These are phyloP conservation scores for Podospora pseudoanserina DNA, from an alignment of 495 filamentous ascomycete species.

Conservation along the genomic window DNA sequence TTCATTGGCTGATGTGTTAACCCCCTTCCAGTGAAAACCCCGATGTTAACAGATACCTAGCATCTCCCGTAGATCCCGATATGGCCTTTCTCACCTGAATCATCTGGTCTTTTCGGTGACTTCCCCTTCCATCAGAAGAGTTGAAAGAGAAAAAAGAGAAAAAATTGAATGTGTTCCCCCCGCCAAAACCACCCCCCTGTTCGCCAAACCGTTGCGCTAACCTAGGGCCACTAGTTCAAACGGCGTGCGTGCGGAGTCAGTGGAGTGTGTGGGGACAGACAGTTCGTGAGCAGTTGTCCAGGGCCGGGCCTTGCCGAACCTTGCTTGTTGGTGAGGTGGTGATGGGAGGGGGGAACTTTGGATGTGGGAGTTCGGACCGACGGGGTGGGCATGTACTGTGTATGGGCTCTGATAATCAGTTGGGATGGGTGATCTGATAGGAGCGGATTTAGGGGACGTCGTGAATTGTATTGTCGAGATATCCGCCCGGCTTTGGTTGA, in stretches of 20 bases:
- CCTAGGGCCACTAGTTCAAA: conserved; percentile 2
- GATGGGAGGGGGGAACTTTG: not conserved
- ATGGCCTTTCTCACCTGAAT: not conserved
- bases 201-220: not conserved
- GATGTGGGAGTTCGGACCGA: not conserved
- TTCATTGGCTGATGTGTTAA: too few relatives aligned
- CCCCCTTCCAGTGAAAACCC: too few relatives aligned
- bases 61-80: not conserved
- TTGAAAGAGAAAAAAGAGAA: not conserved
- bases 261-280: not conserved
- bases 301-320: conserved; percentile 5
- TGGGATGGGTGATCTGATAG: not conserved
- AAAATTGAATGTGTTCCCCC: not conserved
- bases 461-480: too few relatives aligned
- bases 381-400: not conserved
- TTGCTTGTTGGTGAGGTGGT: not conserved
- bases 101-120: not conserved
- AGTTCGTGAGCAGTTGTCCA: not conserved
- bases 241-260: not conserved
- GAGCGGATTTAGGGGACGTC: not conserved
- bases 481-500: too few relatives aligned
- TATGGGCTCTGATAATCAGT: not conserved
- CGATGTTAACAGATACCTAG: too few relatives aligned
- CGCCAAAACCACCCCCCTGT: not conserved
- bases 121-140: not conserved